Evolutionary conservation across 1,284 basidiomycete genomes (phyloP), one percentile per base, ranked within the genome.

Genomic region (Athelia psychrophila): DNA sequence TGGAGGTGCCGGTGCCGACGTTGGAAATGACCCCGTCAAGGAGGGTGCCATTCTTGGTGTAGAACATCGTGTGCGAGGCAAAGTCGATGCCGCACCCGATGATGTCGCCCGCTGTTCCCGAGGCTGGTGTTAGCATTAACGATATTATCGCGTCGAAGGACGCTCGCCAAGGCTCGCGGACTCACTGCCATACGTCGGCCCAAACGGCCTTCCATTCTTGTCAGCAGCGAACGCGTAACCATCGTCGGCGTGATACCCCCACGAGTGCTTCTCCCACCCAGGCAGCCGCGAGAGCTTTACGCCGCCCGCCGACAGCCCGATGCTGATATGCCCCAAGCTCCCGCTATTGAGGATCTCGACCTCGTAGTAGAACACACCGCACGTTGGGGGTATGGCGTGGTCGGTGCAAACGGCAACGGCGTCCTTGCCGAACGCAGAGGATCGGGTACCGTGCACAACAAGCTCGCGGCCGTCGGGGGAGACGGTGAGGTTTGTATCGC

Each of bases 221-320:
- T 88, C 84, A 3, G 84, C 82, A 20, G 86, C 81, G 69, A 91
- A 93, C 2, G 84, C 78, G 57, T 78, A 81, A 4, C 95, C 95
- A 63, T 94, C 93, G 64, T 96, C 93, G n/a, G 89, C 92, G 64
- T 95, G 91, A 69, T 93, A 98, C 36, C 93, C 94, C 87, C 91
- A 96, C n/a, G 91, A 93, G 51, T 85, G 81, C 55, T 77, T 74
- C 65, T 95, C 93, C 91, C 92, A 95, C 3, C 94, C 94, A 15
- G 94, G 93, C 32, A 95, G 78, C 49, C 93, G 83, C 23, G 80
- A 79, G 48, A 91, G 70, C 61, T 82, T 81, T 42, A 87, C 84
- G 24, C 80, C 72, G 44, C 25, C 15, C 10, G 12, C 5, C 45
- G 66, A 75, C 46, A 60, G 84, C 77, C 91, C 92, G 58, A 95